Evolutionary conservation across 441 rosid species (phyloP), one percentile per base, ranked within the genome.

Genomic region (Oxalis stricta): DNA sequence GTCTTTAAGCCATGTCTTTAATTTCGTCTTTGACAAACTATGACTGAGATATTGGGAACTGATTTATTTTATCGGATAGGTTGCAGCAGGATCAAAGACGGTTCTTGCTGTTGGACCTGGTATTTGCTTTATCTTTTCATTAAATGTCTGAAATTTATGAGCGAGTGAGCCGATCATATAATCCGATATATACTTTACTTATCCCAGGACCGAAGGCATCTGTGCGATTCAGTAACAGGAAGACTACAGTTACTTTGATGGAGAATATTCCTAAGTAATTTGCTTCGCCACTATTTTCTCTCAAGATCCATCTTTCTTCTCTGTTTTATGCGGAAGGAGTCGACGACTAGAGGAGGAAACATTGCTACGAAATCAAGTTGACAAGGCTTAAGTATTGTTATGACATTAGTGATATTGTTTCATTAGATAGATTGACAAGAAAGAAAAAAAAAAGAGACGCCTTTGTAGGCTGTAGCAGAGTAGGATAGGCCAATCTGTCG

Each of bases 61-160:
- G 20, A 7, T 31, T 21, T 47, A 33, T 33, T 38, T 52, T 40
- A 19, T 26, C 10, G 7, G 23, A 37, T 72, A 78, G 88, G 79
- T 81, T 65, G 60, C 55, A 11, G 76, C 92, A 29, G 92, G 95
- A 41, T 81, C 95, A 33, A 78, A 71, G 61, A 84, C 95, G 14
- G 95, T 84, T 55, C 81, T 84, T 18, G 83, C 92, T 20, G 59
- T 81, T 55, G 95, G 95, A 24, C 92, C 95, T 13, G 92, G 95
- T 84, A 65, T n/a, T n/a, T 33, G 36, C 32, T 59, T 28, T 45
- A 15, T 38, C n/a, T n/a, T 38, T 43, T 24, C 15, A 7, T 23
- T 47, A 26, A 35, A 44, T 37, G 34, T 38, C 28, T 23, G 28
- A 3, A 3, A 23, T 7, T 23, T 23, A 23, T 23, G 28, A 23